Conservation (phyloP, 2,329 filamentous ascomycete genomes). For the Teratosphaeria gauchensis region DNA sequence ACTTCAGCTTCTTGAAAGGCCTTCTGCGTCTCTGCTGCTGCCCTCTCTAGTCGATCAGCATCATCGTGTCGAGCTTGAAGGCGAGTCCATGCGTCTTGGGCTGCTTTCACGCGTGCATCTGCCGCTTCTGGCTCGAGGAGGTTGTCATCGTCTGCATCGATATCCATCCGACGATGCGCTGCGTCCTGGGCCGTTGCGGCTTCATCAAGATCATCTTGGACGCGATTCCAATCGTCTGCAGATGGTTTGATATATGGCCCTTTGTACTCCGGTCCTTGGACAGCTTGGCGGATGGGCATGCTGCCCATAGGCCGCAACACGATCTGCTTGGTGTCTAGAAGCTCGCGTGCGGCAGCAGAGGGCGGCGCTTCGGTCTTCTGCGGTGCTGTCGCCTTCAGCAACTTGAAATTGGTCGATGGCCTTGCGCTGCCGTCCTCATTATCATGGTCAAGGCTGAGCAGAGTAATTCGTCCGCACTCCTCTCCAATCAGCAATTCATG, state of each 20-base stretch:
- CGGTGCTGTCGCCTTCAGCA: slow-evolving; percentile 6
- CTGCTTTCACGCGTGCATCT: slow-evolving; percentile 1
- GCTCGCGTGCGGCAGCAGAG: slow-evolving; percentile 13
- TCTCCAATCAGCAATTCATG: slow-evolving; percentile 49
- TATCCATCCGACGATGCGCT: neutral
- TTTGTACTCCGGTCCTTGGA: slow-evolving; percentile 35
- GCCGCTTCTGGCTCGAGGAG: neutral
- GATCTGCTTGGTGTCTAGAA: slow-evolving; percentile 28
- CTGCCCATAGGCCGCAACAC: slow-evolving; percentile 29
- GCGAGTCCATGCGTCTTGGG: slow-evolving; percentile 2
- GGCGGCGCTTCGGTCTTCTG: neutral
- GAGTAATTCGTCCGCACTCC: slow-evolving; percentile 44
- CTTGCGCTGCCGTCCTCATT: slow-evolving; percentile 15
- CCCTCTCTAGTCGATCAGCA: slow-evolving; percentile 3
- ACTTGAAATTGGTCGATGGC: slow-evolving; percentile 12
- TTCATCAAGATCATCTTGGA: slow-evolving; percentile 19
- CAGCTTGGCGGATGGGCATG: slow-evolving; percentile 35
- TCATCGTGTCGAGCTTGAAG: slow-evolving; percentile 4
- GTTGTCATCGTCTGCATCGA: neutral
- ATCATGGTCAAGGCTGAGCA: slow-evolving; percentile 35
- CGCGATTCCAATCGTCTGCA: slow-evolving; percentile 11
- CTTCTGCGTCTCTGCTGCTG: slow-evolving; percentile 27
- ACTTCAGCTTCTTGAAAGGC: slow-evolving; percentile 15
- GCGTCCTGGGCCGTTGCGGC: slow-evolving; percentile 8
- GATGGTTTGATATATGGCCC: slow-evolving; percentile 27